Percentiles rank a stretch among this genome's conserved stretches.
These are phyloP conservation scores for Marchantia polymorpha DNA, from an alignment of 225 moss, liverwort and hornwort genomes.

Conservation along the genomic window DNA sequence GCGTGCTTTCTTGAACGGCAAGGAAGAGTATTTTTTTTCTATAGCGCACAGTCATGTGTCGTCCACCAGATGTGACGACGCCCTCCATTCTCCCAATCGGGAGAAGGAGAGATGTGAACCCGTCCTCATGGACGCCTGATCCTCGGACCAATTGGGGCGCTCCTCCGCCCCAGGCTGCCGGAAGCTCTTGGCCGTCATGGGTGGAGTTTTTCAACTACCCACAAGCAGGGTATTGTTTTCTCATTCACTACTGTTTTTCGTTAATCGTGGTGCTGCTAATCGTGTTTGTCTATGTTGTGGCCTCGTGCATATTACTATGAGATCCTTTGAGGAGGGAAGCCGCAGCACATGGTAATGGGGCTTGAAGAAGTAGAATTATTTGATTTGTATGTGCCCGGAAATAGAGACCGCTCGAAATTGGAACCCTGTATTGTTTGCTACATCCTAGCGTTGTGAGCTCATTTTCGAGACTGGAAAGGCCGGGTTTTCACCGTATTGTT, in stretches of 20 bases:
- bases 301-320: too few species aligned
- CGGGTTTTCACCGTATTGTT: background rate
- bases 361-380: background rate
- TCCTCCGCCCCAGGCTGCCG: conserved; percentile 2
- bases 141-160: conserved; percentile 6
- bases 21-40: background rate
- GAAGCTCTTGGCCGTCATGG: background rate
- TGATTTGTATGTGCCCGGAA: background rate
- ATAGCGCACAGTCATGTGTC: conserved; percentile 1
- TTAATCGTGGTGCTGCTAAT: background rate
- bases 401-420: too few species aligned
- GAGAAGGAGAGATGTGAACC: conserved; percentile 14
- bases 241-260: background rate
- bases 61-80: conserved; percentile 20
- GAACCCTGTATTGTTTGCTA: too few species aligned
- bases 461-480: background rate
- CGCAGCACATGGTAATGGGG: too few species aligned
- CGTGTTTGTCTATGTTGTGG: background rate
- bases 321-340: too few species aligned
- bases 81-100: background rate
- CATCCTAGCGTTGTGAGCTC: background rate
- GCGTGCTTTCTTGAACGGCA: too few species aligned
- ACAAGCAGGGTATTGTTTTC: background rate
- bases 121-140: background rate
- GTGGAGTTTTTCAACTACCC: background rate